These are phyloP conservation scores for Populus hybrid DNA, from an alignment of 441 rosid genomes.

Conservation along the genomic window DNA sequence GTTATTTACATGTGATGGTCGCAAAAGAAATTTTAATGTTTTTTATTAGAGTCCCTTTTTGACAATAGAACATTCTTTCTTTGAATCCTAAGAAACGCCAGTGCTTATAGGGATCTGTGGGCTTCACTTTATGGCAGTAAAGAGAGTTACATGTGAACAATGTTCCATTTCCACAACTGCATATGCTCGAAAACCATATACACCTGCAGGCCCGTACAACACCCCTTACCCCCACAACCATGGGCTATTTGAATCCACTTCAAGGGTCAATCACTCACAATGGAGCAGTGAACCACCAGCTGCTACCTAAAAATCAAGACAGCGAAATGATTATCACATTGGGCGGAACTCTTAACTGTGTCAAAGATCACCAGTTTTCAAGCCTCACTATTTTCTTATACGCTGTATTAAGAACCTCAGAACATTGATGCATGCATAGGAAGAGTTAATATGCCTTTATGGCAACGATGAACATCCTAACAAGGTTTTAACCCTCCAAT, in stretches of 20 bases:
- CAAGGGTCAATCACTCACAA: slow-evolving; percentile 9
- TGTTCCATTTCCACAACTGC: not conserved
- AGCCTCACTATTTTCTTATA: not conserved
- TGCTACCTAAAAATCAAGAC: slow-evolving; percentile 8
- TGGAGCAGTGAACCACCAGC: slow-evolving; percentile 15
- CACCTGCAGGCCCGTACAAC: not conserved
- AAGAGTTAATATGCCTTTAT: slow-evolving; percentile 1
- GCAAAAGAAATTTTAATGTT: not conserved
- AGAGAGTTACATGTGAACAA: not conserved
- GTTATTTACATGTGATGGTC: not conserved
- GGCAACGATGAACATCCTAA: slow-evolving; percentile 3
- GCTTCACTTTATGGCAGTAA: slow-evolving; percentile 1
- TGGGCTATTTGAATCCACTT: slow-evolving; percentile 14
- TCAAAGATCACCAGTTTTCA: not conserved
- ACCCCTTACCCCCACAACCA: not conserved
- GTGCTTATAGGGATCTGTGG: not conserved
- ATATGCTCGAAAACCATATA: slow-evolving; percentile 6
- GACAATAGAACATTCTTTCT: not conserved
- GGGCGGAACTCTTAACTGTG: not conserved
- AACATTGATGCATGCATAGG: not conserved
- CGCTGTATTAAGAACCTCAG: not conserved
- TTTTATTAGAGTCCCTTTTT: not conserved
- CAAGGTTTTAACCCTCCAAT: slow-evolving; percentile 13
- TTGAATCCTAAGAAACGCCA: not conserved
- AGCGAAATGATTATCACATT: slow-evolving; percentile 8